A percentile compares a stretch with the other conserved stretches of the same genome.
phyloP scores from a whole-genome alignment of 805 yeast species.

The Yarrowia sp. region DNA sequence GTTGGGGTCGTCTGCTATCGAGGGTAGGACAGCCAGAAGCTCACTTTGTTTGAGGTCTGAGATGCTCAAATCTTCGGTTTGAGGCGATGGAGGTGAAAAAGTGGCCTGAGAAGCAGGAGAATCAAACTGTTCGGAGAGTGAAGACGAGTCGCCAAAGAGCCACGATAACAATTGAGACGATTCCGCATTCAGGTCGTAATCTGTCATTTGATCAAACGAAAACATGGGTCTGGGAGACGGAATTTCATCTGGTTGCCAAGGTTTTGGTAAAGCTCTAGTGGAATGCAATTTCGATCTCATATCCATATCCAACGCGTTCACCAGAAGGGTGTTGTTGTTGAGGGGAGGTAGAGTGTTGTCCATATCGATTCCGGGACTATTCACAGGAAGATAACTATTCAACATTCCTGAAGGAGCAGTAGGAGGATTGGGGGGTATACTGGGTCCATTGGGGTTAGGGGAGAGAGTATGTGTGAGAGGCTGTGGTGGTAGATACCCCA shows the following conservation, averaged over 20 bases:
- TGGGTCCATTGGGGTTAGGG: too few relatives aligned
- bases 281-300: conserved; percentile 19
- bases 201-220: conserved; percentile 2
- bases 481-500: neutral
- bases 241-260: conserved; percentile 15
- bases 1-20: conserved; percentile 33
- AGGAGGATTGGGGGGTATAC: neutral
- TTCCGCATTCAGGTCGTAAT: neutral
- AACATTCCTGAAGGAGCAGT: neutral
- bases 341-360: conserved; percentile 13
- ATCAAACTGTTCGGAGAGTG: conserved; percentile 36
- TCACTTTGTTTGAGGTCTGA: conserved; percentile 37
- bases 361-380: neutral
- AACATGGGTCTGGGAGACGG: conserved; percentile 7
- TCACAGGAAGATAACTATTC: neutral
- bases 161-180: conserved; percentile 39
- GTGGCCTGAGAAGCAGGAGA: conserved; percentile 45
- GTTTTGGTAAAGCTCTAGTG: neutral
- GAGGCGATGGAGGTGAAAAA: conserved; percentile 41
- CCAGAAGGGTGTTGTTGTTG: conserved; percentile 15
- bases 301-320: conserved; percentile 14
- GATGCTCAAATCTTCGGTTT: conserved; percentile 40
- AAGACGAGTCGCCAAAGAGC: conserved; percentile 41
- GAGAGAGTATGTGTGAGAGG: neutral
- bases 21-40: conserved; percentile 32